A percentile compares a stretch with the other conserved stretches of the same genome.
phyloP scores from a whole-genome alignment of 768 basidiomycete species.

The Gymnopilus dilepis region DNA sequence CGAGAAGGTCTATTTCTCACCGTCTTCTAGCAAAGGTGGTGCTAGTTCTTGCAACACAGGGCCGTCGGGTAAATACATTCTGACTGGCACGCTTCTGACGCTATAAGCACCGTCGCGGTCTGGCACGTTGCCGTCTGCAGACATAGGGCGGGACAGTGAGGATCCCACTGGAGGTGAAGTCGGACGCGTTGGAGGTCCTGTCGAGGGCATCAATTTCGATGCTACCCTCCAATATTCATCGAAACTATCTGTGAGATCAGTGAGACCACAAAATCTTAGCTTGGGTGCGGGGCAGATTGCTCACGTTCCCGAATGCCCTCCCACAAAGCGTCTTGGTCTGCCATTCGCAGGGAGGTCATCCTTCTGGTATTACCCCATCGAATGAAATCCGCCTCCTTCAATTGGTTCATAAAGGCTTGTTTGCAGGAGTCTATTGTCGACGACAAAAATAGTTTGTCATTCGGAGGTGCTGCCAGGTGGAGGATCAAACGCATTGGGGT shows the following conservation, averaged over 20 bases:
- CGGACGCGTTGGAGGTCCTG: constrained; percentile 65
- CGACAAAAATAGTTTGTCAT: constrained; percentile 82
- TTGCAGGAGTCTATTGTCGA: constrained; percentile 88
- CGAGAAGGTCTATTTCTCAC: constrained; percentile 45
- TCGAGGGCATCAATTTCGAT: constrained; percentile 89
- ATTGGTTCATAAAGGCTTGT: constrained; percentile 91
- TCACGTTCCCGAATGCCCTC: constrained; percentile 94
- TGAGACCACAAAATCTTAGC: constrained; percentile 11
- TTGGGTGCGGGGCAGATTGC: constrained; percentile 33
- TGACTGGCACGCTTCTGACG: constrained; percentile 86
- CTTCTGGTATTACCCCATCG: constrained; percentile 96
- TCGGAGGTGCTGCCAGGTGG: constrained; percentile 87
- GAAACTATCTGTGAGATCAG: constrained; percentile 76
- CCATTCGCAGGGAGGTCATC: constrained; percentile 88
- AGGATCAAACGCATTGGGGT: constrained; percentile 79
- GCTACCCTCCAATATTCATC: constrained; percentile 95
- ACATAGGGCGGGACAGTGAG: constrained; percentile 68
- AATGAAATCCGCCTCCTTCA: constrained; percentile 97
- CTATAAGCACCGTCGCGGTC: constrained; percentile 88
- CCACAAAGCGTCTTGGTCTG: constrained; percentile 96
- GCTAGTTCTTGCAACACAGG: constrained; percentile 92
- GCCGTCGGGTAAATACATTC: constrained; percentile 89
- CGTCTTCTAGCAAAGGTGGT: constrained; percentile 78
- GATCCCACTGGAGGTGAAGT: constrained; percentile 61
- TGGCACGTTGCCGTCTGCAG: constrained; percentile 56